These are phyloP conservation scores for Trypanosoma brucei DNA, from an alignment of 208 protist species.

Conservation along the genomic window DNA sequence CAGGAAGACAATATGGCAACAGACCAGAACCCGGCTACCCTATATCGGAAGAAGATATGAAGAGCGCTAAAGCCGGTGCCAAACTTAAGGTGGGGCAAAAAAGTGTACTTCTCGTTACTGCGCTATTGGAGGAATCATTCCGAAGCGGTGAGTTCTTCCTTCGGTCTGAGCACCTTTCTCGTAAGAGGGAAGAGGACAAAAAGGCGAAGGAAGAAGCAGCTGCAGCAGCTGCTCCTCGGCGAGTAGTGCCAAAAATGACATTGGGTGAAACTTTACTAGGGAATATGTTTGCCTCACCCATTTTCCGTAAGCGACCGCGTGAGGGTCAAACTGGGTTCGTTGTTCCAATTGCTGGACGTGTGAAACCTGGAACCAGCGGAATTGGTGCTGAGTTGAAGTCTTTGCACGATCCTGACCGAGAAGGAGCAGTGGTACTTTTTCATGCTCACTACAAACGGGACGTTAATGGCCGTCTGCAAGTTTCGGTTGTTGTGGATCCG, in stretches of 20 bases:
- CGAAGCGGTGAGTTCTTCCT: conserved; percentile 89
- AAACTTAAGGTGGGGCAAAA: conserved; percentile 72
- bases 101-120: conserved; percentile 70
- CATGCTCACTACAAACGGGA: conserved; percentile 89
- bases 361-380: conserved; percentile 64
- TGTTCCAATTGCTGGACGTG: conserved; percentile 70
- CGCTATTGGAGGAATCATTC: conserved; percentile 77
- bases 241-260: conserved; percentile 60
- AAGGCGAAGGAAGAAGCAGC: conserved; percentile 67
- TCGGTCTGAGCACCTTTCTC: conserved; percentile 69
- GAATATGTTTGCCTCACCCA: conserved; percentile 43
- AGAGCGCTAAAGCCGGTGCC: conserved; percentile 48
- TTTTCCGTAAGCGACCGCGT: conserved; percentile 63
- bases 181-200: conserved; percentile 75
- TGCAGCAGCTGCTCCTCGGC: conserved; percentile 30
- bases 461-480: conserved; percentile 63
- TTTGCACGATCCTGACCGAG: conserved; percentile 74
- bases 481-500: conserved; percentile 90
- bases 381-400: conserved; percentile 57
- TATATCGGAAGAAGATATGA: conserved; percentile 61
- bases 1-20: conserved; percentile 80
- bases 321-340: conserved; percentile 71
- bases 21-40: conserved; percentile 82
- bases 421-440: conserved; percentile 83
- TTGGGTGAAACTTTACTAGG: conserved; percentile 46